phyloP scores from a whole-genome alignment of 768 basidiomycete genomes.

The Amanita phalloides region DNA sequence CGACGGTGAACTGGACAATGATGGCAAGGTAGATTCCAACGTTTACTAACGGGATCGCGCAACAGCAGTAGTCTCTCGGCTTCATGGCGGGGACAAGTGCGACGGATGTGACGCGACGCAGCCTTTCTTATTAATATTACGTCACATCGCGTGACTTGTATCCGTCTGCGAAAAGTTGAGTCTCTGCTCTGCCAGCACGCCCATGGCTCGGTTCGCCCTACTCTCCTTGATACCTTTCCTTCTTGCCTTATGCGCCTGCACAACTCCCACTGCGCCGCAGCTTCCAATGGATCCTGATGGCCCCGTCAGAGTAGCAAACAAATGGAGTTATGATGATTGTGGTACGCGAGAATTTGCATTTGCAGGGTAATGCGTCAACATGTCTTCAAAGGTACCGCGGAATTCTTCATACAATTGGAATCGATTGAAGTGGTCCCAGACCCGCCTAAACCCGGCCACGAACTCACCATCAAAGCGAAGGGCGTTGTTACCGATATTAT shows the following conservation, averaged over 20 bases:
- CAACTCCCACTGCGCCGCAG: conserved; percentile 14
- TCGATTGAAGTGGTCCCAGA: conserved; percentile 74
- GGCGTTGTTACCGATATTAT: conserved; percentile 50
- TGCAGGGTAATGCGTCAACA: conserved; percentile 5
- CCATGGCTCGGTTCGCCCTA: conserved; percentile 6
- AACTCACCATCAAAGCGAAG: conserved; percentile 76
- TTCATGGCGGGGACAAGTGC: conserved; percentile 37
- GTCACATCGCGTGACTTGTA: background rate
- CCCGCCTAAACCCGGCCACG: conserved; percentile 79
- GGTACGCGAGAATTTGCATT: conserved; percentile 37
- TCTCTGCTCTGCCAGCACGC: conserved; percentile 6
- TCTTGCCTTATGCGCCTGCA: conserved; percentile 11
- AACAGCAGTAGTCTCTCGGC: conserved; percentile 84
- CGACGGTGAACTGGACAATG: conserved; percentile 62
- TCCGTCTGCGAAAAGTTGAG: background rate
- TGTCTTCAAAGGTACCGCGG: conserved; percentile 26
- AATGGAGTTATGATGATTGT: conserved; percentile 66
- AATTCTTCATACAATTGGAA: conserved; percentile 48
- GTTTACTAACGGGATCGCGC: conserved; percentile 86
- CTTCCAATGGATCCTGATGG: conserved; percentile 15
- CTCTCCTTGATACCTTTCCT: conserved; percentile 14
- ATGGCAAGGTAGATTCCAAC: conserved; percentile 80
- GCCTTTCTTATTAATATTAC: background rate
- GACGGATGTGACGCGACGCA: background rate
- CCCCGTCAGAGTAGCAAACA: conserved; percentile 23